Evolutionary conservation across 2,329 filamentous ascomycete species (phyloP), one percentile per base, ranked within the genome.

Genomic region (Penicillium digitatum): DNA sequence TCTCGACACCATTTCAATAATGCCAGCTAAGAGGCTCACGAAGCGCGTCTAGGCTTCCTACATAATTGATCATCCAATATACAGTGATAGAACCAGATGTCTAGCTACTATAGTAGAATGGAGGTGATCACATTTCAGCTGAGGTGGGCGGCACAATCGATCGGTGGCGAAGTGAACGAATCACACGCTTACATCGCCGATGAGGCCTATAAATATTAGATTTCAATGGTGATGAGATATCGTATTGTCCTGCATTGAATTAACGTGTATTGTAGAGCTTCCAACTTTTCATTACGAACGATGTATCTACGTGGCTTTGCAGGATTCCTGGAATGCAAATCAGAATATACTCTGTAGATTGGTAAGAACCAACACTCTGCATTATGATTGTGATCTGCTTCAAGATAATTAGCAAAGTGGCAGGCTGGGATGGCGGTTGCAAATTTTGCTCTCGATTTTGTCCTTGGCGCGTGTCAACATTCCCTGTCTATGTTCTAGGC

Each of bases 51-150:
- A 32, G 49, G 24, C 32, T 48, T 3, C 26, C 18, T 14, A 3
- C n/a, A 40, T 40, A 27, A 48, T 11, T 16, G 22, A 38, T 34
- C 22, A 22, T 26, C 35, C 11, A 37, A 22, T 48, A 18, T 24
- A 40, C 5, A 22, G 24, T 48, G n/a, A 24, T n/a, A 37, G 1
- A 24, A n/a, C 24, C n/a, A 32, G 24, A 31, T 39, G 24, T 29
- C 18, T 2, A 49, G 37, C 18, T 34, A 20, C 20, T 12, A 8
- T 42, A 11, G 16, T 3, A 47, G 22, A 48, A 39, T 54, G 39
- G 29, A 50, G 52, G 46, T 32, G 31, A 42, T 54, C 46, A 54
- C 26, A 50, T 54, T 50, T 50, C 18, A 51, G 32, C 18, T 24
- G 38, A n/a, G 43, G 18, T 12, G 11, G 29, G 20, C 48, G 32